Percentiles rank a stretch among this genome's conserved stretches.
These are phyloP conservation scores for Penicillium sp. DNA, from an alignment of 2,329 filamentous ascomycete species.

Conservation along the genomic window DNA sequence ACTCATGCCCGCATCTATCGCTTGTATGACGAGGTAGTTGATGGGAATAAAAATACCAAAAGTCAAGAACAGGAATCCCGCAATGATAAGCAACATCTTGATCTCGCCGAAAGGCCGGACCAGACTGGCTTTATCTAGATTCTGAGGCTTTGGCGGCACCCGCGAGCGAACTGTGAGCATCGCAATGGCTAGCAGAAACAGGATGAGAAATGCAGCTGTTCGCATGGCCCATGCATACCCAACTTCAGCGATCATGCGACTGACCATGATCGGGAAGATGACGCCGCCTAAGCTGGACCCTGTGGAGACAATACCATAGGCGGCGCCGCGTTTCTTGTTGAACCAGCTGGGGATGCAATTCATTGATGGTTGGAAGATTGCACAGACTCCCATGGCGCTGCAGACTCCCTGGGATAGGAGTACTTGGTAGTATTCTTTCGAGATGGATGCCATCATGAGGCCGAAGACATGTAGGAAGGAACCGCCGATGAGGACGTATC, in stretches of 20 bases:
- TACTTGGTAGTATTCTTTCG: conserved; percentile 58
- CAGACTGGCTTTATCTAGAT: neutral
- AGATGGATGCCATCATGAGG: conserved; percentile 59
- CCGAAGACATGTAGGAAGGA: conserved; percentile 58
- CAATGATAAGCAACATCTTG: conserved; percentile 19
- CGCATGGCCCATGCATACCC: conserved; percentile 62
- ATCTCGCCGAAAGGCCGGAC: conserved; percentile 29
- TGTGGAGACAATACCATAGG: neutral
- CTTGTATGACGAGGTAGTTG: conserved; percentile 23
- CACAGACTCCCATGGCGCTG: conserved; percentile 52
- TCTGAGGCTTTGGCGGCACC: conserved; percentile 32
- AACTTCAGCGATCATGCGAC: conserved; percentile 53
- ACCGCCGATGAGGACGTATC: conserved; percentile 53
- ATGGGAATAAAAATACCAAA: conserved; percentile 35
- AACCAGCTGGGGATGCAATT: conserved; percentile 53
- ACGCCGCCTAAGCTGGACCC: conserved; percentile 60
- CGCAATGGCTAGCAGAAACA: conserved; percentile 58
- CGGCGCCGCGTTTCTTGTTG: conserved; percentile 48
- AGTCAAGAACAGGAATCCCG: conserved; percentile 30
- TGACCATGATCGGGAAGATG: conserved; percentile 64
- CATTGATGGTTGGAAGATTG: conserved; percentile 49
- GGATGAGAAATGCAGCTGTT: conserved; percentile 60
- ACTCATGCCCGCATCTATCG: conserved; percentile 19
- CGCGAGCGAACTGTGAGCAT: conserved; percentile 54
- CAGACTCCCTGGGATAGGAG: conserved; percentile 57